A percentile compares a stretch with the other conserved stretches of the same genome.
Conservation (phyloP, 78 protist species). For the Goniomonas avonlea region DNA sequence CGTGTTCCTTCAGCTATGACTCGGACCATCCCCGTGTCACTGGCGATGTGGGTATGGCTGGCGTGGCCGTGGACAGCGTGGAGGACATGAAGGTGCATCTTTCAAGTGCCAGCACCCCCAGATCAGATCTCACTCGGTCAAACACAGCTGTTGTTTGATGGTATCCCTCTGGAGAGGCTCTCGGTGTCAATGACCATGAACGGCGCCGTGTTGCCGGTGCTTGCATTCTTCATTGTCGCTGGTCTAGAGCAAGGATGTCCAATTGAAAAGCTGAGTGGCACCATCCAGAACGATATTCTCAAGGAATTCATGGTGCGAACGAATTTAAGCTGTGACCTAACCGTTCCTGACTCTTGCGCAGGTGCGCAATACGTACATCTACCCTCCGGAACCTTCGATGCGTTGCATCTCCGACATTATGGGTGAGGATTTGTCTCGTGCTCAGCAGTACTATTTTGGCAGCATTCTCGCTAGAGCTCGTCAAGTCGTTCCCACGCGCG, state of each 20-base stretch:
- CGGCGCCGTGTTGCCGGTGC: conserved; percentile 94
- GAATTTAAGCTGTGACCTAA: background rate
- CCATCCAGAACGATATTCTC: conserved; percentile 96
- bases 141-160: conserved; percentile 3
- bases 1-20: conserved; percentile 56
- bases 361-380: conserved; percentile 94
- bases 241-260: conserved; percentile 82
- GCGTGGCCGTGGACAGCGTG: conserved; percentile 86
- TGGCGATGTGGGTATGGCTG: conserved; percentile 98
- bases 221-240: conserved; percentile 89
- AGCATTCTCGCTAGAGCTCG: too few species aligned
- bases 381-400: conserved; percentile 93
- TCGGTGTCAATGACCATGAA: conserved; percentile 95
- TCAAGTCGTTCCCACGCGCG: too few species aligned
- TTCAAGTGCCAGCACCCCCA: too few species aligned
- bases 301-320: conserved; percentile 84
- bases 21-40: conserved; percentile 85
- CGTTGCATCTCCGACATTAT: conserved; percentile 86
- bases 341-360: background rate
- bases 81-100: conserved; percentile 85
- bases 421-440: too few species aligned
- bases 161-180: conserved; percentile 74
- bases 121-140: too few species aligned
- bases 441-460: too few species aligned
- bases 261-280: conserved; percentile 76